phyloP scores from a whole-genome alignment of 768 basidiomycete species.

The Suillus sp. region DNA sequence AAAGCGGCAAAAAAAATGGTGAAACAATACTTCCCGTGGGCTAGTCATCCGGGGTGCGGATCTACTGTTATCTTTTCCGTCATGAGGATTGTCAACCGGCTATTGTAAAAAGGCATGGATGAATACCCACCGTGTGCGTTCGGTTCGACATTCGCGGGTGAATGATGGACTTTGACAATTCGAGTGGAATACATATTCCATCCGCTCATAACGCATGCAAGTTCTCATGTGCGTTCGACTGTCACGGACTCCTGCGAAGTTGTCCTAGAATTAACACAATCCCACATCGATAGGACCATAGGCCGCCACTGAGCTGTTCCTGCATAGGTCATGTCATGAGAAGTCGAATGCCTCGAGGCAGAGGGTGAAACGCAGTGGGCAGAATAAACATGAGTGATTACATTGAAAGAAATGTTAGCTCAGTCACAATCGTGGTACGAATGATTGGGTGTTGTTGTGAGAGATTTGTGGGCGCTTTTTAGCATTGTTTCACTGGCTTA shows the following conservation, averaged over 20 bases:
- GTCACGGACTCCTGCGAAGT: neutral
- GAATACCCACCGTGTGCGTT: neutral
- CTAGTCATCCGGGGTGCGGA: neutral
- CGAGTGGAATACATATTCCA: neutral
- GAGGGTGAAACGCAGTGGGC: too few species aligned
- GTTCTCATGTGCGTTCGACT: neutral
- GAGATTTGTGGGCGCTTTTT: neutral
- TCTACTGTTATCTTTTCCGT: neutral
- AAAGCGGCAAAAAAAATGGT: neutral
- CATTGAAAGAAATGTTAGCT: neutral
- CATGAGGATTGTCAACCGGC: neutral
- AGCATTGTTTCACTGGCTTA: neutral
- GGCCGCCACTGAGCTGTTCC: neutral
- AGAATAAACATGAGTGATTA: neutral
- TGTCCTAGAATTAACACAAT: neutral
- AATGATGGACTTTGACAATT: neutral
- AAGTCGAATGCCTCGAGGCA: neutral
- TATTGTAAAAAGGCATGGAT: neutral
- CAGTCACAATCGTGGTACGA: neutral
- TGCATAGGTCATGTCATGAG: neutral
- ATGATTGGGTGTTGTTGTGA: neutral
- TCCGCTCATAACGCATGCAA: neutral
- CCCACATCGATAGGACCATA: neutral
- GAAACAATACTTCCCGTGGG: neutral
- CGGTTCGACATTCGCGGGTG: slow-evolving; percentile 1